Base-by-base conservation (phyloP, 768 basidiomycete species). In the Candolleomyces eurysporus region DNA sequence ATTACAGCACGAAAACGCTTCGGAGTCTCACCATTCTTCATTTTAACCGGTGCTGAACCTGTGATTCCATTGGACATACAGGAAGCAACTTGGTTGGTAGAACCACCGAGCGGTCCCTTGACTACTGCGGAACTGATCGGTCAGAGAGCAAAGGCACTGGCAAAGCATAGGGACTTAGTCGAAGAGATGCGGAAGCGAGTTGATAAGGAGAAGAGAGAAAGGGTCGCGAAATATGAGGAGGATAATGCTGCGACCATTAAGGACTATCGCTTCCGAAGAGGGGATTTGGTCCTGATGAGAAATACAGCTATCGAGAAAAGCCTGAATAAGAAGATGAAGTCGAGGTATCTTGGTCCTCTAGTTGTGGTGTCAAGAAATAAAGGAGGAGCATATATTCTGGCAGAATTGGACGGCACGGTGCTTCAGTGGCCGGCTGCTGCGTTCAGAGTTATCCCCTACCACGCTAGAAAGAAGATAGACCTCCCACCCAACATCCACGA, bases 261-360 rank as follows among this genome's bases (percentile, higher is more conserved):
- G 0, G 59, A 67, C n/a, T 69, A 54, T 11, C 48, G 67, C 21
- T 77, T 73, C 48, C 13, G 67, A 32, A 64, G 62, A 10, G 76
- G 77, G 19, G 66, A 67, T 1, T 61, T 81, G 0, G 75, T 78
- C 0, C 64, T 82, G 0, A 66, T 79, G 0, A 51, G 70, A 6
- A 80, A 82, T 53, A 72, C 72, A 0, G 30, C 58, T 0, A 60
- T 76, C 1, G 73, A 77, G 30, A 72, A 66, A 22, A 65, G 70
- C 0, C 59, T 75, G 0, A 66, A 68, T 32, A 54, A 65, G 2
- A 79, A 78, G 55, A 71, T 71, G 5, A 69, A 70, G n/a, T 67
- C 71, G 0, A 52, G 73, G 4, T 81, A 78, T 59, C 48, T 76
- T 13, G 79, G 78, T 17, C 78, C 78, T 0, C 72, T 74, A 59